Conservation (phyloP, 352 stramenopile species). For the Phytophthora parvispora region DNA sequence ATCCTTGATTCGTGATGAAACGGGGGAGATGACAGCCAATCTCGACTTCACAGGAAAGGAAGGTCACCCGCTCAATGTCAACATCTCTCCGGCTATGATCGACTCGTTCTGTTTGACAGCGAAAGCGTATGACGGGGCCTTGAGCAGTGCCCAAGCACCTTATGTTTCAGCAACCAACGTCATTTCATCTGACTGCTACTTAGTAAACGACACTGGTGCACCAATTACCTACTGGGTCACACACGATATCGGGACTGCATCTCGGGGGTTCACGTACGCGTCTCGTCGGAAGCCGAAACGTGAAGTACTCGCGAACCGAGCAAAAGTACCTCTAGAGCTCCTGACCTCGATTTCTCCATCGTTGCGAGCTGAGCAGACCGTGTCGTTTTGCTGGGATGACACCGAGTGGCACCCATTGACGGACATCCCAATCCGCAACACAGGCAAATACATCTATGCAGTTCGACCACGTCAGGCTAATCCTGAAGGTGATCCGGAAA, state of each 20-base stretch:
- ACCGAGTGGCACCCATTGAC: slow-evolving; percentile 80
- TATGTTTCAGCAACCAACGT: slow-evolving; percentile 65
- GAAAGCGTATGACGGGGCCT: slow-evolving; percentile 69
- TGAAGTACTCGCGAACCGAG: slow-evolving; percentile 55
- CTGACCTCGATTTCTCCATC: slow-evolving; percentile 75
- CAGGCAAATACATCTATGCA: slow-evolving; percentile 84
- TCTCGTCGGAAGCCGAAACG: slow-evolving; percentile 50
- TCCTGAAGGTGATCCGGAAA: slow-evolving; percentile 4
- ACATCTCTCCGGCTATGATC: slow-evolving; percentile 74
- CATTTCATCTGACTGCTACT: slow-evolving; percentile 85
- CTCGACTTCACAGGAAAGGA: slow-evolving; percentile 67
- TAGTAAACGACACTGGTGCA: slow-evolving; percentile 76
- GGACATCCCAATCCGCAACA: slow-evolving; percentile 80
- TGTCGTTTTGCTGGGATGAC: slow-evolving; percentile 82
- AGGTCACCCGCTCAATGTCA: slow-evolving; percentile 69
- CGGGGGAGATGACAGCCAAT: slow-evolving; percentile 61
- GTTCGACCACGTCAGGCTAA: slow-evolving; percentile 42
- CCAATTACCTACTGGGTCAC: slow-evolving; percentile 77
- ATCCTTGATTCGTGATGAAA: slow-evolving; percentile 43
- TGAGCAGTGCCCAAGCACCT: slow-evolving; percentile 16
- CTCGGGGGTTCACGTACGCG: slow-evolving; percentile 70
- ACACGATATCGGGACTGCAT: slow-evolving; percentile 51
- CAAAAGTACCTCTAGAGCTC: slow-evolving; percentile 80
- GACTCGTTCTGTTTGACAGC: slow-evolving; percentile 67
- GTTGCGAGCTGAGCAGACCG: slow-evolving; percentile 73